phyloP scores from a whole-genome alignment of 208 protist species.

The Trypanosoma vivax region DNA sequence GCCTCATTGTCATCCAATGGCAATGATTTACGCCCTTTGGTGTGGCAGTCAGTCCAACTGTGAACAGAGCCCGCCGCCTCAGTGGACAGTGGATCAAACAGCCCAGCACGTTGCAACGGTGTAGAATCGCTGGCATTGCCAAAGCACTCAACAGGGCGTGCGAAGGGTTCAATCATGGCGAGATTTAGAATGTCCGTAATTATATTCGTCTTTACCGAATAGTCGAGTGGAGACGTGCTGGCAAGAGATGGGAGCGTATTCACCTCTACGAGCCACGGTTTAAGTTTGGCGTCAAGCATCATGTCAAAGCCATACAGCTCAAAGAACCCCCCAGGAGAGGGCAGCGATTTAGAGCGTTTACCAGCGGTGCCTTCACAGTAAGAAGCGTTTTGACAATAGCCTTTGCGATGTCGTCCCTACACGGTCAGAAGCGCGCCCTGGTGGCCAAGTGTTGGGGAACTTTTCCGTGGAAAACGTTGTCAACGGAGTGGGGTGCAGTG shows the following conservation, averaged over 20 bases:
- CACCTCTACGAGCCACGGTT: constrained; percentile 83
- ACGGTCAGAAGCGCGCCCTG: constrained; percentile 24
- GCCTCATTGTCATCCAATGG: constrained; percentile 17
- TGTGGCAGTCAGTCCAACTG: not conserved
- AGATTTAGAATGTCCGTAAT: constrained; percentile 85
- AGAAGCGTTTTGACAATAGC: constrained; percentile 72
- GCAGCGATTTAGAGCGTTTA: constrained; percentile 8
- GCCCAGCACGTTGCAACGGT: constrained; percentile 1
- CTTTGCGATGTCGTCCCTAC: constrained; percentile 55
- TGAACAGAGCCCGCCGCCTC: constrained; percentile 11
- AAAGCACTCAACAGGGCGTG: constrained; percentile 21
- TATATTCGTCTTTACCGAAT: constrained; percentile 83
- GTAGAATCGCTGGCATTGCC: not conserved
- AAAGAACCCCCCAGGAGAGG: constrained; percentile 56
- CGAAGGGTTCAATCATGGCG: constrained; percentile 74
- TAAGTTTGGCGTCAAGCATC: constrained; percentile 74
- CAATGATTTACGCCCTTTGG: not conserved
- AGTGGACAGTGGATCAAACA: constrained; percentile 12
- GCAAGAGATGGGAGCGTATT: constrained; percentile 90
- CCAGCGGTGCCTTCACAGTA: constrained; percentile 38
- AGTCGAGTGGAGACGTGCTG: constrained; percentile 83
- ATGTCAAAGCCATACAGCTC: constrained; percentile 92
- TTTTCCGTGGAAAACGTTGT: not conserved
- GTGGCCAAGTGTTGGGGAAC: not conserved
- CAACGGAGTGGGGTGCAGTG: constrained; percentile 2